Base-by-base conservation (phyloP, 257 asterid genomes). In the Capsicum pubescens region DNA sequence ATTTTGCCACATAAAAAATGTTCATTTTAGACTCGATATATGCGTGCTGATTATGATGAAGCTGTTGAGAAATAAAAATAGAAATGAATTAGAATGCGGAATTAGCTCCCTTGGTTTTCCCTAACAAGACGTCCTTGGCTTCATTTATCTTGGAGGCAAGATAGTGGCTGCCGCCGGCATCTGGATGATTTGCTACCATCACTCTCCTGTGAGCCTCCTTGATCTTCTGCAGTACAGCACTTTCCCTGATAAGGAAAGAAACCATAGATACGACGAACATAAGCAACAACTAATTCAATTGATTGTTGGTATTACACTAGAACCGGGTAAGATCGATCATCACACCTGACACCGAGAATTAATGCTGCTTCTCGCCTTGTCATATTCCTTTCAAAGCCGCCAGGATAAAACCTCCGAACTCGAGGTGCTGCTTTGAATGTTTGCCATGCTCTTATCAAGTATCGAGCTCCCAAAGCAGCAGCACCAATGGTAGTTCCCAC, bases 141-240 rank as follows among this genome's bases (percentile, higher is more conserved):
- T 94, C 97, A 17, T 94, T 94, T 85, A 94, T 90, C 88, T 94
- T 94, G 14, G 95, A 93, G 80, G 98, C 97, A 82, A 93, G 92
- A 90, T 90, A 94, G 87, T 92, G 93, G 87, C 98, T 93, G 36
- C 97, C 98, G n/a, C 98, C 98, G 16, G 95, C 94, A 80, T 94
- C 98, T 3, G 97, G 98, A 84, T 94, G 97, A 88, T 94, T 94
- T 10, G 97, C 97, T 59, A 94, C 93, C 95, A 94, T 93, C 68
- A 94, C 95, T 89, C 97, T 89, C 87, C 97, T 78, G 74, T 94
- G 97, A 52, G 98, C 97, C 84, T 91, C 98, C 87, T 81, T 93
- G 81, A 94, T 89, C 90, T 93, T 93, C 82, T 89, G 91, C 39
- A 59, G 0, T 26, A 83, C 87, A 0, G 88, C 88, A 17, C 86